Evolutionary conservation across 2,329 filamentous ascomycete species (phyloP), one percentile per base, ranked within the genome.

Genomic region (Sporothrix phasma): DNA sequence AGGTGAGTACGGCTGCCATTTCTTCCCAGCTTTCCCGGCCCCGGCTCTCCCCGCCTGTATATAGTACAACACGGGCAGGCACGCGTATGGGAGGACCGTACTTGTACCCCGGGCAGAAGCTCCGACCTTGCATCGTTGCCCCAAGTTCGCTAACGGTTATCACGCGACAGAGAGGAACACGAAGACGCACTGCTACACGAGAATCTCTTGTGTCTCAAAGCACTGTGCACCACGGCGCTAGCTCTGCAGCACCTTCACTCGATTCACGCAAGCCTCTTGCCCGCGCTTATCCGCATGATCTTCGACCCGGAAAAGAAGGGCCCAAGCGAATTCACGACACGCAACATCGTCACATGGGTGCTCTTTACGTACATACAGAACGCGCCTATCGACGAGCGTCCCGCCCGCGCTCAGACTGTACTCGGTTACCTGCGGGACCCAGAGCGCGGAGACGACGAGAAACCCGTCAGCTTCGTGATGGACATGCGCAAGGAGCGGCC

Each of bases 221-320:
- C 90, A 0, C 82, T 97, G 2, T 96, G 91, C 73, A 99, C 94
- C 1, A 97, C 93, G 1, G 92, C 90, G 17, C 82, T 90, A 41
- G 94, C 92, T 1, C 81, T 97, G 70, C 84, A 89, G 68, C 89
- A 93, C 72, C 83, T 99, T 7, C 84, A 89, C 68, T 84, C 85
- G 10, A 90, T 96, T 64, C 90, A 95, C 69, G 79, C 81, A 5
- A 87, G 88, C 0, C 81, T 99, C 8, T 97, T 97, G 71, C 91
- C 93, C 1, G 89, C 90, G 29, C 79, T 99, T 54, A 77, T 97
- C 54, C 84, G 84, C 65, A 92, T 97, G 88, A 81, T 97, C 46
- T 97, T 97, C 71, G 92, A 97, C 71, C 90, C 95, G n/a, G 93
- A 97, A 73, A 95, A 92, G 79, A 97, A 97, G 74, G 94, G 94